phyloP scores from a whole-genome alignment of 192 early-diverging fungal species.

The Umbelopsis vinacea region DNA sequence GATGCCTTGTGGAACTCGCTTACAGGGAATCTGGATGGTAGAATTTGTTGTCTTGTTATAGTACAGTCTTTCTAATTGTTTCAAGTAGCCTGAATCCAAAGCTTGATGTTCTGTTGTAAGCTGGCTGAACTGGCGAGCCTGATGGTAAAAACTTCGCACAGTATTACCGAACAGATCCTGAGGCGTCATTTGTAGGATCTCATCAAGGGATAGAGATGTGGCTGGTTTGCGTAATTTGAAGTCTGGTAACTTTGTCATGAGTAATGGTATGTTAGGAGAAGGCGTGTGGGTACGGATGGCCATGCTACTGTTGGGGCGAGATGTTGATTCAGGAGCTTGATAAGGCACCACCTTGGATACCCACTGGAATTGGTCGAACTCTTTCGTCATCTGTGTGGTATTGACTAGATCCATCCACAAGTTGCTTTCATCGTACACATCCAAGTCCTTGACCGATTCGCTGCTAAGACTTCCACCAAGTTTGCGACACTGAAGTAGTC shows the following conservation, averaged over 20 bases:
- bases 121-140: conserved; percentile 28
- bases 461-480: not conserved
- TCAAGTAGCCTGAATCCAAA: conserved; percentile 39
- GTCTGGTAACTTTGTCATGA: conserved; percentile 4
- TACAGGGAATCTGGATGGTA: conserved; percentile 43
- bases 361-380: conserved; percentile 26
- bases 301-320: not conserved
- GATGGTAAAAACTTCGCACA: conserved; percentile 25
- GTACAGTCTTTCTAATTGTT: conserved; percentile 42
- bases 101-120: conserved; percentile 31
- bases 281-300: conserved; percentile 1
- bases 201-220: not conserved
- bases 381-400: not conserved
- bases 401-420: conserved; percentile 48
- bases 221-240: not conserved
- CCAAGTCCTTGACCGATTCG: conserved; percentile 15
- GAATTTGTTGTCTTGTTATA: conserved; percentile 39
- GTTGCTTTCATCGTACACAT: conserved; percentile 28
- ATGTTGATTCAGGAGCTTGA: not conserved
- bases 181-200: conserved; percentile 10
- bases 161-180: conserved; percentile 35
- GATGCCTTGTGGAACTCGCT: conserved; percentile 36
- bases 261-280: conserved; percentile 11
- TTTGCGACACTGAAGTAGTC: conserved; percentile 35
- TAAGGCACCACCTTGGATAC: conserved; percentile 16